Base-by-base conservation (phyloP, 2,329 filamentous ascomycete species). In the Setomelanomma holmii region DNA sequence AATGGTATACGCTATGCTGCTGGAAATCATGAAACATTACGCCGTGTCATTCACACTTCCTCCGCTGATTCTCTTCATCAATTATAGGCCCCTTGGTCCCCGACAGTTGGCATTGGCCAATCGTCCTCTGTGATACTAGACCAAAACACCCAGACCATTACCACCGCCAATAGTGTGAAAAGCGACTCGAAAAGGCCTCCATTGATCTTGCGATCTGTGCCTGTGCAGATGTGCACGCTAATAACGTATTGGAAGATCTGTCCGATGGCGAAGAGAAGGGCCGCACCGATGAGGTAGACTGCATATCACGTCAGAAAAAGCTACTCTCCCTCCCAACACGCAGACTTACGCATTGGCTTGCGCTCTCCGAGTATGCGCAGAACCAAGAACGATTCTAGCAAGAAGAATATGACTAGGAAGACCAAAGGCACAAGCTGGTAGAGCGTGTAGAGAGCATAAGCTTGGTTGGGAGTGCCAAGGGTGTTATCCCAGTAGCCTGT, bases 41-140 rank as follows among this genome's bases (percentile, higher is more conserved):
- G 56, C 57, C 58, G 46, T 61, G 54, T 56, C 51, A 55, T 55
- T 40, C 59, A 56, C 58, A 47, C 56, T 57, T 58, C 60, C 55
- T 49, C 58, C 55, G 56, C 44, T 55, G 51, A 44, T 59, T 35
- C 22, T 3, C 16, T 44, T 46, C 23, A 49, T 69, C 52, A 74
- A 53, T 72, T 73, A 60, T 79, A 79, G 23, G 73, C 68, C 57
- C 72, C 76, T 6, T 71, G 69, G 3, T 72, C 72, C 24, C 69
- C 65, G 6, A 74, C 69, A 6, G 71, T 69, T 16, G 82, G 80
- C 74, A 84, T 81, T 2, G 93, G 91, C 95, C 95, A 99, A 79
- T 97, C 93, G 69, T 99, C 95, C 77, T 99, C 95, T 14, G 95
- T 99, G 67, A 99, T 99, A 78, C 92, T 97, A 40, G 92, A 96